Conservation (phyloP, 2,329 filamentous ascomycete species). For the Alternaria infectoria region DNA sequence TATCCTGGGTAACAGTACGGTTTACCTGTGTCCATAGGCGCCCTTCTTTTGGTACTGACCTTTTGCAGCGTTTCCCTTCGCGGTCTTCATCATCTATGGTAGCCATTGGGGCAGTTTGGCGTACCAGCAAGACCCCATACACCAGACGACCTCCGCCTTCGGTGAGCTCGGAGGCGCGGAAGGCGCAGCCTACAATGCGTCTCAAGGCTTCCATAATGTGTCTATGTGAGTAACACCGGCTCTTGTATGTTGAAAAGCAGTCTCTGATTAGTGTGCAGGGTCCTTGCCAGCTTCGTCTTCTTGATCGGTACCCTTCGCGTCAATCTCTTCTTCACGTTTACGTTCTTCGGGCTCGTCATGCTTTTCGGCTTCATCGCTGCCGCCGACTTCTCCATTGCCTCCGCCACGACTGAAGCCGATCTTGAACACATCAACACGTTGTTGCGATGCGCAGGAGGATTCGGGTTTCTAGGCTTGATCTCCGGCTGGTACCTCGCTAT, state of each 20-base stretch:
- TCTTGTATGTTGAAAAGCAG: too few relatives aligned
- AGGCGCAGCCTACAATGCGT: slow-evolving; percentile 27
- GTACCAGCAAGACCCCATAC: slow-evolving; percentile 26
- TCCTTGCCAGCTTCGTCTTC: slow-evolving; percentile 24
- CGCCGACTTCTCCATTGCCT: slow-evolving; percentile 19
- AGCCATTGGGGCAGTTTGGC: slow-evolving; percentile 29
- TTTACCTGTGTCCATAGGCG: rapidly evolving
- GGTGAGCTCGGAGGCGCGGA: slow-evolving; percentile 19
- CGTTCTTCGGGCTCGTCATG: slow-evolving; percentile 27
- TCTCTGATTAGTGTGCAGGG: slow-evolving; percentile 12
- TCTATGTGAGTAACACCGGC: slow-evolving; percentile 12
- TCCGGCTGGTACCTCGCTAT: slow-evolving; percentile 28
- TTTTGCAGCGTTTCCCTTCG: slow-evolving; percentile 28
- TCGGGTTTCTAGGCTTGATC: slow-evolving; percentile 23
- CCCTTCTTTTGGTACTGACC: not conserved
- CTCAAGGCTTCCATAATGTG: slow-evolving; percentile 30
- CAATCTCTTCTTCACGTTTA: slow-evolving; percentile 23
- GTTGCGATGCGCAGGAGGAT: slow-evolving; percentile 20
- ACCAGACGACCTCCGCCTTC: slow-evolving; percentile 21
- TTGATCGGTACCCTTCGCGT: slow-evolving; percentile 26
- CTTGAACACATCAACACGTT: slow-evolving; percentile 20
- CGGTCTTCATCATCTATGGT: slow-evolving; percentile 29
- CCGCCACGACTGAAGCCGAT: slow-evolving; percentile 18
- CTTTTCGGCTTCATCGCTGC: slow-evolving; percentile 27
- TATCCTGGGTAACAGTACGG: slow-evolving; percentile 27